phyloP scores from a whole-genome alignment of 495 filamentous ascomycete genomes.

The Staphylotrichum tortipilum region DNA sequence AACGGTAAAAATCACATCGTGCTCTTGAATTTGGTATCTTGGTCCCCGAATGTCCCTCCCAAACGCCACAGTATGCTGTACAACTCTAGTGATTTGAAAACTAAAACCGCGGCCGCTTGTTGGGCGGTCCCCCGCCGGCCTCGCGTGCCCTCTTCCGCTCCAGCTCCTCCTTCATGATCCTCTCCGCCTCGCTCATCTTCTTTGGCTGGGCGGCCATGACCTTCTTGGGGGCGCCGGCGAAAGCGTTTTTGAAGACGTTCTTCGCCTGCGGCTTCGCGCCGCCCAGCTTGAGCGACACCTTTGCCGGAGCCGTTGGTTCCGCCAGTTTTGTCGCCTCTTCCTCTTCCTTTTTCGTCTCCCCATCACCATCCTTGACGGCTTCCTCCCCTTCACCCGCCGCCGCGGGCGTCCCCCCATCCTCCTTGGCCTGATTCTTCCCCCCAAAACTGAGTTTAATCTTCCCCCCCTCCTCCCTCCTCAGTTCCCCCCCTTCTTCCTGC shows the following conservation, averaged over 20 bases:
- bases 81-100: neutral
- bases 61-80: neutral
- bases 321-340: constrained; percentile 11
- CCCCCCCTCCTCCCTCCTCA: constrained; percentile 68
- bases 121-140: constrained; percentile 23
- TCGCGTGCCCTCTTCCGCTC: constrained; percentile 58
- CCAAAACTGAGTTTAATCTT: constrained; percentile 76
- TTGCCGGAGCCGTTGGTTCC: neutral
- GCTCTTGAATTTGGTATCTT: constrained; percentile 12
- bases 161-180: constrained; percentile 83
- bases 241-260: constrained; percentile 75
- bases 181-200: constrained; percentile 81
- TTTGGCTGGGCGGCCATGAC: constrained; percentile 50
- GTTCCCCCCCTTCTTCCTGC: constrained; percentile 29
- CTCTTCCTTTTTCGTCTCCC: constrained; percentile 8
- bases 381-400: neutral
- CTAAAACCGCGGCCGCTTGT: constrained; percentile 34
- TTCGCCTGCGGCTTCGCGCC: constrained; percentile 54
- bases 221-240: constrained; percentile 52
- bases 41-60: neutral
- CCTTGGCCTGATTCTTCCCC: neutral
- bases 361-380: neutral
- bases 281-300: constrained; percentile 52
- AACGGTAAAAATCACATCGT: neutral
- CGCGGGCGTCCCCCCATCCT: neutral